phyloP scores from a whole-genome alignment of 768 basidiomycete genomes.

The Lentinula aciculospora region DNA sequence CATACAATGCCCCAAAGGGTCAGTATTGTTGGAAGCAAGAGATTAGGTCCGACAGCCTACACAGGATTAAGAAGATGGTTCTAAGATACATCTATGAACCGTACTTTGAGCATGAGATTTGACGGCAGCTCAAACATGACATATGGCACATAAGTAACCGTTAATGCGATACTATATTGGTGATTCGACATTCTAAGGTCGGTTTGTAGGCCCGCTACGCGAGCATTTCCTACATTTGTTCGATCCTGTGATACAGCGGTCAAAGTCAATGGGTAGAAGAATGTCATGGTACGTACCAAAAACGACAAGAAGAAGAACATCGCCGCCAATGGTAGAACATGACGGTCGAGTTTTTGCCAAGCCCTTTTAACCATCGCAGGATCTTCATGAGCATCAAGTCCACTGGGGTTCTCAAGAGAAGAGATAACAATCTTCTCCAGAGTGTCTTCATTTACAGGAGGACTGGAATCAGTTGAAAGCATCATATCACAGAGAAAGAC shows the following conservation, averaged over 20 bases:
- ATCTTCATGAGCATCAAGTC: background rate
- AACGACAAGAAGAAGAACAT: background rate
- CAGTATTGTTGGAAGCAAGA: slow-evolving; percentile 39
- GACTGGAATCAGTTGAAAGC: no score
- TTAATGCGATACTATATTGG: slow-evolving; percentile 15
- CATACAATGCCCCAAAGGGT: slow-evolving; percentile 40
- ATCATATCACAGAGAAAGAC: no score
- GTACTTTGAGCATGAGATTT: slow-evolving; percentile 30
- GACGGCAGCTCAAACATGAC: slow-evolving; percentile 31
- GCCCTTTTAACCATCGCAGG: background rate
- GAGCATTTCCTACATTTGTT: slow-evolving; percentile 18
- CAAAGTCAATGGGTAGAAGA: background rate
- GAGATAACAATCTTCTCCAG: no score
- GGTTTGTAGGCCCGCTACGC: slow-evolving; percentile 15
- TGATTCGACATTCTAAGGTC: slow-evolving; percentile 15
- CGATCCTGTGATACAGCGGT: slow-evolving; percentile 6
- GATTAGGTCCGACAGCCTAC: slow-evolving; percentile 32
- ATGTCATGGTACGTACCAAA: background rate
- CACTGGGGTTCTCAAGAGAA: no score
- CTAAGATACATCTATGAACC: no score
- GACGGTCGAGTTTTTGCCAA: slow-evolving; percentile 1
- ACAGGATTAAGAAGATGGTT: background rate
- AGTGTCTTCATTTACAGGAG: no score
- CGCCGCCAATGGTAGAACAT: background rate
- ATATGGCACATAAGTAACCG: slow-evolving; percentile 13